Base-by-base conservation (phyloP, 495 filamentous ascomycete genomes). In the Neurospora sp. region DNA sequence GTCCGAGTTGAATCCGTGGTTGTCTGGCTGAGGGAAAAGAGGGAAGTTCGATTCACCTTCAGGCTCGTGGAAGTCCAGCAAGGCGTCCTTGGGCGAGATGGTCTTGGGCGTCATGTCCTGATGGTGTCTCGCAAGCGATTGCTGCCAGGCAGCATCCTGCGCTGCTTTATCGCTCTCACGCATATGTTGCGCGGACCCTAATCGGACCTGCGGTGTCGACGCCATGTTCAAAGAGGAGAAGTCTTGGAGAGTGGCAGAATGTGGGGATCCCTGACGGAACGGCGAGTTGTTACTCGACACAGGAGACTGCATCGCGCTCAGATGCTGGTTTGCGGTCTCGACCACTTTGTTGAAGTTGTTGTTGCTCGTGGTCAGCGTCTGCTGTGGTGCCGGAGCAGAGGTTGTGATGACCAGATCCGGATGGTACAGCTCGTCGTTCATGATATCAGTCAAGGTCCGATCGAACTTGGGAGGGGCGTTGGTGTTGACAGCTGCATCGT, bases 61-160 rank as follows among this genome's bases (percentile, higher is more conserved):
- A 9, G 86, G 81, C 59, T 94, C 92, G 71, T 91, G 86, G 79
- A 93, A 97, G 37, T 97, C 95, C 73, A 97, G 83, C 73, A 95
- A 79, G 5, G 94, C 93, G 77, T 98, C 96, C 84, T 98, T 97
- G 39, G 96, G 96, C 16, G 96, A 99, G 70, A 99, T 98, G 6
- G 96, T 98, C 79, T 93, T 93, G 0, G 93, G 90, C 14, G 89
- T 89, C 73, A 83, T 78, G 9, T 84, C 81, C 22, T 85, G 78
- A 38, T 79, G 72, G 77, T 77, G 80, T 74, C 80, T 81, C 69
- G 80, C 80, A 73, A 89, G 80, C 70, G 88, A 87, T 70, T 86
- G 84, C 71, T 83, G 83, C 38, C 88, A 73, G 69, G 85, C 86
- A 5, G 86, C 87, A 65, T 91, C 89, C 37, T 85, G 83, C 74